Base-by-base conservation (phyloP, 441 rosid species). In the Jatropha multifida region DNA sequence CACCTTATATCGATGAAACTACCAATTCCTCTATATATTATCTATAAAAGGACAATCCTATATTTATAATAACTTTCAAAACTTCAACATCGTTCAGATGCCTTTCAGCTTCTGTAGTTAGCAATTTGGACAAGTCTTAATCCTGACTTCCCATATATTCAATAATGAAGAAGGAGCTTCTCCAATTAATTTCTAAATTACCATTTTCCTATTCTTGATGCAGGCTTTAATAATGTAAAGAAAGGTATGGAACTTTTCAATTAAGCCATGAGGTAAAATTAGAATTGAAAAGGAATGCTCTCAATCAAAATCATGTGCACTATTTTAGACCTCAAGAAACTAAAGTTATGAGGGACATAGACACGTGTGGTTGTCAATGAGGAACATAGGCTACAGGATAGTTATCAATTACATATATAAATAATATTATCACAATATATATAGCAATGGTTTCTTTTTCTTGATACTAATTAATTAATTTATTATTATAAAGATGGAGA, bases 321-420 rank as follows among this genome's bases (percentile, higher is more conserved):
- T 54, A 69, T 73, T 75, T 69, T 18, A 7, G 75, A 67, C 72
- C 59, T 69, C 38, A 26, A 38, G 62, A 62, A n/a, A 32, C 6
- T 37, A 68, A 77, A 60, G 72, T 41, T 52, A 54, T 0, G 72
- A 68, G 71, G 74, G 76, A 80, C 84, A 72, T 23, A 20, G 60
- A 72, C 76, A 76, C 85, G 70, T 80, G 79, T 75, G 75, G 67
- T 20, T 80, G 76, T 68, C 82, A 82, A 69, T 74, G 66, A 40
- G 44, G 68, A 71, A 66, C 73, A 63, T 66, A 48, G 27, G 44
- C 48, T 42, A 60, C 23, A 23, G 61, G 76, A 40, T 41, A 56
- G 11, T 64, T 46, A 75, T 56, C 67, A 48, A 48, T 58, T 65
- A 9, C 67, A 72, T 59, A 23, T 71, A 14, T 69, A 52, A 61